Conservation (phyloP, 164 flowering plant species). For the Liriodendron chinense region DNA sequence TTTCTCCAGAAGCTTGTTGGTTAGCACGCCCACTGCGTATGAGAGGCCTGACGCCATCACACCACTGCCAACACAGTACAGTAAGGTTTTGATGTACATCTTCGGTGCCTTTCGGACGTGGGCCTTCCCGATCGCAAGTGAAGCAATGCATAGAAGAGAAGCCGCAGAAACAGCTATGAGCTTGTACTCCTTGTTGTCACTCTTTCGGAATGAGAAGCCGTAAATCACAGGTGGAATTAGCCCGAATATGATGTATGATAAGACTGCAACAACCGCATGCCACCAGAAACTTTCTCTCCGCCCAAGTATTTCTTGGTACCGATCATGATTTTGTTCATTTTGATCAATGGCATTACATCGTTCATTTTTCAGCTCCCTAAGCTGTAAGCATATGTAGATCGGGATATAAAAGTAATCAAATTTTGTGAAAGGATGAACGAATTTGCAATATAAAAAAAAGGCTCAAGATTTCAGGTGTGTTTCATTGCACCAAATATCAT, state of each 20-base stretch:
- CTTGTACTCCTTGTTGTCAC: constrained; percentile 38
- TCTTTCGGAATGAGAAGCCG: constrained; percentile 45
- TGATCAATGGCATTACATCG: constrained; percentile 14
- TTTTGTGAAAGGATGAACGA: background rate
- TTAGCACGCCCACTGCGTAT: constrained; percentile 27
- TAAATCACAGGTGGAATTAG: constrained; percentile 45
- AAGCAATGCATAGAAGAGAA: constrained; percentile 41
- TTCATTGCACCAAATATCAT: background rate
- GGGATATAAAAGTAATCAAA: background rate
- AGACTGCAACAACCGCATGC: constrained; percentile 47
- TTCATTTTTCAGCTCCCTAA: constrained; percentile 49
- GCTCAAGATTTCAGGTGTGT: background rate
- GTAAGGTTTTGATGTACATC: constrained; percentile 29
- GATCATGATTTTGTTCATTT: constrained; percentile 20
- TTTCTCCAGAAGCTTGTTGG: constrained; percentile 26
- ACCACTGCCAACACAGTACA: constrained; percentile 24
- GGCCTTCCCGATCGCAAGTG: constrained; percentile 45
- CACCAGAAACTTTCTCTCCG: constrained; percentile 36
- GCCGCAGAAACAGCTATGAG: constrained; percentile 38
- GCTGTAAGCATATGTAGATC: constrained; percentile 34
- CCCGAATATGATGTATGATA: constrained; percentile 60
- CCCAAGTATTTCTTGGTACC: constrained; percentile 58
- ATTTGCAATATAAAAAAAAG: background rate
- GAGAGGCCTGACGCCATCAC: constrained; percentile 32
- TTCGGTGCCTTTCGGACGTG: constrained; percentile 17